Percentiles rank a stretch among this genome's conserved stretches.
Conservation (phyloP, 495 filamentous ascomycete species). For the Neurospora africana region DNA sequence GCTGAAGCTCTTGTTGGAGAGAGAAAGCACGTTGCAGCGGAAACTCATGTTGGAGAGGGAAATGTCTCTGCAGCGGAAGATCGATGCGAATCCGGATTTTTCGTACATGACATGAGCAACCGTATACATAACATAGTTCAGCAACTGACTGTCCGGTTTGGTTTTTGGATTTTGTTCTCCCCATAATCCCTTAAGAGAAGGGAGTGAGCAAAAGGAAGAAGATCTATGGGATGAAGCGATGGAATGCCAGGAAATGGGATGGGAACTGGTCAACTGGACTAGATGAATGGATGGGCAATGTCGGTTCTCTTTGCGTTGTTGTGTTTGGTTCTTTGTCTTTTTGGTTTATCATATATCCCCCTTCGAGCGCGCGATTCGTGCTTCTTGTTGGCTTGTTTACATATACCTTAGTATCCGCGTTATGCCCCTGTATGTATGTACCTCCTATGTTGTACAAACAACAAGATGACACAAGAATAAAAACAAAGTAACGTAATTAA, state of each 20-base stretch:
- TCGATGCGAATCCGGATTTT: background rate
- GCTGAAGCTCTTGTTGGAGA: background rate
- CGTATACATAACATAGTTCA: background rate
- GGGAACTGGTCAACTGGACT: background rate
- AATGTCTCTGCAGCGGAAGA: background rate
- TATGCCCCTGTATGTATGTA: slow-evolving; percentile 4
- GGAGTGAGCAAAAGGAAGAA: background rate
- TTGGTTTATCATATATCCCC: slow-evolving; percentile 8
- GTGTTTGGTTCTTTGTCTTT: background rate
- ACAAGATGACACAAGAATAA: background rate
- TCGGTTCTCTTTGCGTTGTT: slow-evolving; percentile 3
- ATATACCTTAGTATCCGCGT: background rate
- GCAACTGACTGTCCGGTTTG: background rate
- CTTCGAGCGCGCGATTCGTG: background rate
- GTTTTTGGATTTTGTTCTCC: too few relatives aligned
- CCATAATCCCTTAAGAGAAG: background rate
- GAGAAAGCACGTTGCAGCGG: background rate
- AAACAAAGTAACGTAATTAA: background rate
- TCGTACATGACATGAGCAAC: background rate
- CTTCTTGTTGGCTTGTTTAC: slow-evolving; percentile 1
- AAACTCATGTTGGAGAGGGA: background rate
- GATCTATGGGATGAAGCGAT: background rate
- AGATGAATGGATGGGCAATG: background rate
- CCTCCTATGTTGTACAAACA: background rate
- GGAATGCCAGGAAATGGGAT: background rate